These are phyloP conservation scores for Neurospora sp. DNA, from an alignment of 2,329 filamentous ascomycete genomes.

Conservation along the genomic window DNA sequence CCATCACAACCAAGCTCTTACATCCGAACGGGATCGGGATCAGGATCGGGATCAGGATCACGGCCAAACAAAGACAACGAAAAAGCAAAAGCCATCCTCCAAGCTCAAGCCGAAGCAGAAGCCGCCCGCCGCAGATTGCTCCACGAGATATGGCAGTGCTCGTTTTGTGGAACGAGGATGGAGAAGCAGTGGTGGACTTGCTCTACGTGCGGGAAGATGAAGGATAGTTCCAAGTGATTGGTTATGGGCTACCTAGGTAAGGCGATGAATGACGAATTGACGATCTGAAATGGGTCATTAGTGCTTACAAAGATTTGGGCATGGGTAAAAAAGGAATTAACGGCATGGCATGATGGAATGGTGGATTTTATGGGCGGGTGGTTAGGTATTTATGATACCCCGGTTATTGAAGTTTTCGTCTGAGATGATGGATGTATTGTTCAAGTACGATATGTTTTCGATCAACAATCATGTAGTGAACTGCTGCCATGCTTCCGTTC, in stretches of 20 bases:
- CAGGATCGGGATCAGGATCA: neutral
- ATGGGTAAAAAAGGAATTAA: no score
- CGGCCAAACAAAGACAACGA: constrained; percentile 2
- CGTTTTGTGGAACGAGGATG: constrained; percentile 40
- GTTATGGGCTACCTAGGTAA: no score
- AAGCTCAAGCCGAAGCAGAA: constrained; percentile 11
- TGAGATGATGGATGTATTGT: neutral
- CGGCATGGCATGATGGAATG: no score
- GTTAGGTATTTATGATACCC: neutral
- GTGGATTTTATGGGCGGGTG: no score
- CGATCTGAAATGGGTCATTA: no score
- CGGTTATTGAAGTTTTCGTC: neutral
- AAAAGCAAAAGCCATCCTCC: constrained; percentile 1
- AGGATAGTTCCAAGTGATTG: constrained; percentile 33
- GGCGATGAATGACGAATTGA: no score
- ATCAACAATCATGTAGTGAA: no score
- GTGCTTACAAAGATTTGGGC: no score
- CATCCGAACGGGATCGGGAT: neutral
- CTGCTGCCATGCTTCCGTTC: no score
- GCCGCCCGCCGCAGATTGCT: constrained; percentile 11
- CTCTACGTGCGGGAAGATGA: constrained; percentile 43
- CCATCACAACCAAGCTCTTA: neutral
- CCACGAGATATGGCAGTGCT: constrained; percentile 37
- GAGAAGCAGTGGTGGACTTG: constrained; percentile 50
- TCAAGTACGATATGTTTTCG: neutral